Evolutionary conservation across 164 flowering plant species (phyloP).

Genomic region (Annona squamosa): DNA sequence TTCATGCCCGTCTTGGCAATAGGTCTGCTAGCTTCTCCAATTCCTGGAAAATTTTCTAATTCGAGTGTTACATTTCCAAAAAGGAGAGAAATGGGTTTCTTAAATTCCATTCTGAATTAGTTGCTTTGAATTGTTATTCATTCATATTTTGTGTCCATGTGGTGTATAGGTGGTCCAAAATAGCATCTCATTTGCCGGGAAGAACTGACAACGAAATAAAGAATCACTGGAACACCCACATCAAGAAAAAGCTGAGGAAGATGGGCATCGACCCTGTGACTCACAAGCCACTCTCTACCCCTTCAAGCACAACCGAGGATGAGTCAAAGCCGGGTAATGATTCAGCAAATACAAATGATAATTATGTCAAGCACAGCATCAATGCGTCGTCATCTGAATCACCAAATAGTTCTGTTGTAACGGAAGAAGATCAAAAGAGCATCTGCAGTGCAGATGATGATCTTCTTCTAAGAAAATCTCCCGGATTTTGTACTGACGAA

Average conservation of each 20-base stretch:
- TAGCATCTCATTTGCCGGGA: conserved; percentile 73
- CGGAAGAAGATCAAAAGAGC: conserved; percentile 20
- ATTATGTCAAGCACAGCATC: conserved; percentile 15
- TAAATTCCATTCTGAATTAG: not conserved
- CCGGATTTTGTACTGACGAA: conserved; percentile 56
- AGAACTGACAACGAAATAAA: conserved; percentile 75
- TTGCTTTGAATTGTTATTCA: not conserved
- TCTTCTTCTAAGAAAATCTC: conserved; percentile 3
- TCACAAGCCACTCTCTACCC: conserved; percentile 37
- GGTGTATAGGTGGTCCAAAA: conserved; percentile 60
- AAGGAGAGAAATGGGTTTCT: not conserved
- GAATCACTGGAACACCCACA: conserved; percentile 78
- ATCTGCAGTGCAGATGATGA: conserved; percentile 10
- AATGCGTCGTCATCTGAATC: conserved; percentile 12
- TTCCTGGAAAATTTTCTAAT: not conserved
- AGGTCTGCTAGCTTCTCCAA: conserved; percentile 25
- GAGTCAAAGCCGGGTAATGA: conserved; percentile 4
- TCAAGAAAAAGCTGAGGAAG: conserved; percentile 62
- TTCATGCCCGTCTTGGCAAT: conserved; percentile 65
- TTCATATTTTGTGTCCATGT: not conserved
- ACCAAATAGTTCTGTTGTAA: conserved; percentile 2
- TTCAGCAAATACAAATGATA: conserved; percentile 9
- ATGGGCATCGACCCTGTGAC: conserved; percentile 76
- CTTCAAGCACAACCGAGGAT: conserved; percentile 6
- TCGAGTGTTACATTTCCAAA: not conserved